Conservation (phyloP, 225 moss, liverwort and hornwort species). For the Takakia lepidozioides region DNA sequence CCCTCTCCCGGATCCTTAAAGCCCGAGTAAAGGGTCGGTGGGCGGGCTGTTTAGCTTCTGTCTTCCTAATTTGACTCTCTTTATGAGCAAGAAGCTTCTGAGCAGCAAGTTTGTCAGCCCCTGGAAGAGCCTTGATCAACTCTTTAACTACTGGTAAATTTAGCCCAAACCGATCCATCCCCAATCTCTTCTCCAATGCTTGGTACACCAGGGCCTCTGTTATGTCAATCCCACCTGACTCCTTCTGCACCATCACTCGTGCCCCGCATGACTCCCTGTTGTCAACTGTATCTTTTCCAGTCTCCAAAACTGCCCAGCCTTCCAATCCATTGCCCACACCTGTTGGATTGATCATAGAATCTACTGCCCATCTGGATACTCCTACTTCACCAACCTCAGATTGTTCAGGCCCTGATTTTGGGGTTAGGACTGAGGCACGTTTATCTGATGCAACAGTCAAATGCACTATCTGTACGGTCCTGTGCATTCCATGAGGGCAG, state of each 20-base stretch:
- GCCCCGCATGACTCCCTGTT: conserved; percentile 9
- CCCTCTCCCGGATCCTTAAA: too few relatives aligned
- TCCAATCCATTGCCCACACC: too few relatives aligned
- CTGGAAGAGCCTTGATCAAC: conserved; percentile 48
- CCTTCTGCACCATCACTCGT: conserved; percentile 22
- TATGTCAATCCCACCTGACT: conserved; percentile 27
- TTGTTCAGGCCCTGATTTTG: conserved; percentile 37
- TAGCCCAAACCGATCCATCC: conserved; percentile 76
- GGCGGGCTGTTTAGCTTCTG: too few relatives aligned
- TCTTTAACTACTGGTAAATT: conserved; percentile 47
- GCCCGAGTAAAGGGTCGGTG: too few relatives aligned
- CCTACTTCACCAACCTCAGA: conserved; percentile 17
- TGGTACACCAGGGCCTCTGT: conserved; percentile 25
- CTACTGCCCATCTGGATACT: neutral
- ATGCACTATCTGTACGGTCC: too few relatives aligned
- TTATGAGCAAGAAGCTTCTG: too few relatives aligned
- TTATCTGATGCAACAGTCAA: too few relatives aligned
- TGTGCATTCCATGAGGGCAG: too few relatives aligned
- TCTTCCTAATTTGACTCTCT: too few relatives aligned
- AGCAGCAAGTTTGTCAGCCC: too few relatives aligned
- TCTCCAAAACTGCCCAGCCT: conserved; percentile 11
- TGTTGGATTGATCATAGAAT: neutral
- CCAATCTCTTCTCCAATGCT: conserved; percentile 49
- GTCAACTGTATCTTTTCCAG: conserved; percentile 7
- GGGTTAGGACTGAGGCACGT: conserved; percentile 34